Base-by-base conservation (phyloP, 805 yeast genomes). In the Myxozyma vanderwaltii region DNA sequence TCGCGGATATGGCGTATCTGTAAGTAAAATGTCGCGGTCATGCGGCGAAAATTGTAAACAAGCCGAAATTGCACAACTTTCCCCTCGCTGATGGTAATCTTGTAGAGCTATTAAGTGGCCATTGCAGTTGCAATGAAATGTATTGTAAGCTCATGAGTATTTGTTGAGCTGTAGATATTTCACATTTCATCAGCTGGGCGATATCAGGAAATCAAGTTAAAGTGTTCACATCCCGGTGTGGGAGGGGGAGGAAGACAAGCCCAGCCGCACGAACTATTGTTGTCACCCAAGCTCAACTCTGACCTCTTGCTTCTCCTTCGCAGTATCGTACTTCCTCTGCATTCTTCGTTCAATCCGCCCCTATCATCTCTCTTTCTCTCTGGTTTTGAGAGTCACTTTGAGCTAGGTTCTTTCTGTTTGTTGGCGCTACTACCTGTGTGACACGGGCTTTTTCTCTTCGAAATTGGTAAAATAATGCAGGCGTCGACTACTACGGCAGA, bases 401-500 rank as follows among this genome's bases (percentile, higher is more conserved):
- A 35, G n/a, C 2, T 35, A 35, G n/a, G 38, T 35, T 17, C n/a
- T 35, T 35, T 35, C 13, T 35, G 13, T 35, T 35, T 17, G 5
- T 35, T 35, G 13, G 38, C n/a, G n/a, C 38, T 35, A 35, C n/a
- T 35, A 35, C n/a, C n/a, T 13, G n/a, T 17, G 8, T 35, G 38
- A 35, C 38, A 13, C 38, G n/a, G 4, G 5, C n/a, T 35, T 35
- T 35, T 35, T 35, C n/a, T n/a, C n/a, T n/a, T n/a, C n/a, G n/a
- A 13, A 3, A 3, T 35, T 4, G 38, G n/a, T n/a, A n/a, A n/a
- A 10, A 38, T 38, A 19, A 47, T 47, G 51, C 51, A 47, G 40
- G 51, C 51, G 40, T 47, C 51, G 26, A 15, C 51, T 47, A 47
- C 51, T 10, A 27, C 40, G 51, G 33, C 51, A 15, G 51, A 47